Evolutionary conservation across 352 stramenopile species (phyloP).

Genomic region (Globisporangium barbulae): DNA sequence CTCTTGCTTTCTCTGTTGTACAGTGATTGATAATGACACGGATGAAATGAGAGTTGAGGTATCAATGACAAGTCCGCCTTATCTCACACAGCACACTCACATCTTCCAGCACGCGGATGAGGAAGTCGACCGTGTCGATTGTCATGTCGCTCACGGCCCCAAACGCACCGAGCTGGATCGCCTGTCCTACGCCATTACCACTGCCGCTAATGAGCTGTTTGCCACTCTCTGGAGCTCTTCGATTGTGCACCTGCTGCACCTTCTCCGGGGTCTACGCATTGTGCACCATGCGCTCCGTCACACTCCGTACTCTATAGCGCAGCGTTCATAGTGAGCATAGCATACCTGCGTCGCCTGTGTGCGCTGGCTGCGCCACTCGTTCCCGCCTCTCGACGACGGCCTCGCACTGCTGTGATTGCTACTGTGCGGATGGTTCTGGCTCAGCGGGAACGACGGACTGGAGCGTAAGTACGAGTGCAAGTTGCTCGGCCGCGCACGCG

Average conservation of each 20-base stretch:
- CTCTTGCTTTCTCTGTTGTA: conserved; percentile 38
- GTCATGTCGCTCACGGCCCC: conserved; percentile 47
- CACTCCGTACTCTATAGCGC: neutral
- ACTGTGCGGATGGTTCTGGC: conserved; percentile 17
- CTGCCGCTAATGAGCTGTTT: neutral
- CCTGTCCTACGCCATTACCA: neutral
- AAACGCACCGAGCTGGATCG: conserved; percentile 37
- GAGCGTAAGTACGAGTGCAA: conserved; percentile 30
- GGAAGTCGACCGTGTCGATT: conserved; percentile 63
- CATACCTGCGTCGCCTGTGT: conserved; percentile 30
- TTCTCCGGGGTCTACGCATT: neutral
- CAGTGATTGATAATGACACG: neutral
- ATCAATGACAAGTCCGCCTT: neutral
- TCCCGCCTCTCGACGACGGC: conserved; percentile 3
- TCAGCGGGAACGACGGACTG: conserved; percentile 35
- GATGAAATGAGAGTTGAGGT: neutral
- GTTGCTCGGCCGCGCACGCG: conserved; percentile 43
- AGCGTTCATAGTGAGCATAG: neutral
- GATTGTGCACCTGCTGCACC: neutral
- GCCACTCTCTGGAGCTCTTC: neutral
- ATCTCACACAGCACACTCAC: conserved; percentile 21
- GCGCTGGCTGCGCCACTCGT: conserved; percentile 11
- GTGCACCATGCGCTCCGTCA: neutral
- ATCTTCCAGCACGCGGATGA: conserved; percentile 64
- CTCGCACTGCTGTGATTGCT: conserved; percentile 7